Base-by-base conservation (phyloP, 169 alveolate species). In the Cyclospora cayetanensis region DNA sequence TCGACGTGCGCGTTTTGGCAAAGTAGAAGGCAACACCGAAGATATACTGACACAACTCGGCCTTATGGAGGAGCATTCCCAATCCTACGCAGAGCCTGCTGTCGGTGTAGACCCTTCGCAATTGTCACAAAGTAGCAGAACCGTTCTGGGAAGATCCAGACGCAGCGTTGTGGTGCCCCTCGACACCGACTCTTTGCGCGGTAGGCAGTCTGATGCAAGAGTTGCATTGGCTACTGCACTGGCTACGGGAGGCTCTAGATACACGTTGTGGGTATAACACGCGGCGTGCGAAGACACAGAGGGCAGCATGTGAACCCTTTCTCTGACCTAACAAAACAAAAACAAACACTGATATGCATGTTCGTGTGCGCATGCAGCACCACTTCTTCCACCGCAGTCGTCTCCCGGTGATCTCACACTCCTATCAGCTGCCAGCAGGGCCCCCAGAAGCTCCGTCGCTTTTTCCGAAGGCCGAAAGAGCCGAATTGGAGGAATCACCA, bases 1-100 rank as follows among this genome's bases (percentile, higher is more conserved):
- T 4, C 42, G 92, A 53, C 83, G 91, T 4, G 37, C 84, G 34
- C 92, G 92, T 11, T 63, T 85, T 42, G 76, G 85, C n/a, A 66
- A 72, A 9, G 92, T 85, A 18, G 85, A 85, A 29, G 92, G 92
- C 2, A 85, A 50, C 50, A 20, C 83, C 4, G 76, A 85, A 34
- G 84, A 65, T 5, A 46, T 85, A 7, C 25, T 68, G 20, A 66
- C 92, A 0, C 82, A 85, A 55, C 68, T 85, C 37, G 92, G 92
- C 1, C 43, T 65, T 0, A 22, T 43, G 60, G 68, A 65, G 15
- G 72, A 37, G 74, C 12, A 12, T 12, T 60, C 74, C 34, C 74
- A 12, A 27, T 15, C 63, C 18, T 12, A n/a, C 43, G n/a, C 34
- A 31, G 15, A 18, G 0, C 34, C 74, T 18, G 25, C 74, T 25